Evolutionary conservation across 148 eudicot genomes (phyloP).

Genomic region (Cornus controversa): DNA sequence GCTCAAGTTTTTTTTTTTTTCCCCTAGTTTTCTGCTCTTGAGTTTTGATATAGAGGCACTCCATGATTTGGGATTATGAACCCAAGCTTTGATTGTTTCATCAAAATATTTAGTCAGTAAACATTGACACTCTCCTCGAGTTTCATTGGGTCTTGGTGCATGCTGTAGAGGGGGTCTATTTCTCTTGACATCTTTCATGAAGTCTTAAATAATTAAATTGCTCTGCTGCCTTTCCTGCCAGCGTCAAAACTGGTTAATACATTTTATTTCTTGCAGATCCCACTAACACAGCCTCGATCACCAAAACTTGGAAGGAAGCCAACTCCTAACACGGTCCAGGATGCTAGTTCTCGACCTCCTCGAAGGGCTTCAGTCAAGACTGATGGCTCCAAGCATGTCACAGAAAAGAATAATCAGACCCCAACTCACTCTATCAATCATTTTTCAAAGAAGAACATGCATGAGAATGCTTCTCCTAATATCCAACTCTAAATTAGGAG

Average conservation of each 20-base stretch:
- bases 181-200: constrained; percentile 8
- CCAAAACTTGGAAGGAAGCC: constrained; percentile 37
- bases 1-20: too few relatives aligned
- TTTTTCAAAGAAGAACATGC: constrained; percentile 28
- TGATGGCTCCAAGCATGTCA: constrained; percentile 26
- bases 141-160: background rate
- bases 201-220: background rate
- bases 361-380: constrained; percentile 28
- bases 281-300: constrained; percentile 22
- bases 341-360: constrained; percentile 34
- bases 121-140: background rate
- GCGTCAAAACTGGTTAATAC: background rate
- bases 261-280: constrained; percentile 36
- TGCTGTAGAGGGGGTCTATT: background rate
- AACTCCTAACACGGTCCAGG: constrained; percentile 17
- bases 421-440: constrained; percentile 9
- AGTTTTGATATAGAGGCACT: background rate
- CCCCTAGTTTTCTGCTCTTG: too few relatives aligned
- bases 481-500: constrained; percentile 19
- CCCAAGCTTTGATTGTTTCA: background rate
- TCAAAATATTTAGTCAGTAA: background rate
- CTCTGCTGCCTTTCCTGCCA: background rate
- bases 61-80: too few relatives aligned
- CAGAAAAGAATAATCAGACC: constrained; percentile 17
- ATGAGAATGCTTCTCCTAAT: constrained; percentile 49